Percentiles rank a stretch among this genome's conserved stretches.
phyloP scores from a whole-genome alignment of 345 rosid genomes.

The Pelargonium nanum region DNA sequence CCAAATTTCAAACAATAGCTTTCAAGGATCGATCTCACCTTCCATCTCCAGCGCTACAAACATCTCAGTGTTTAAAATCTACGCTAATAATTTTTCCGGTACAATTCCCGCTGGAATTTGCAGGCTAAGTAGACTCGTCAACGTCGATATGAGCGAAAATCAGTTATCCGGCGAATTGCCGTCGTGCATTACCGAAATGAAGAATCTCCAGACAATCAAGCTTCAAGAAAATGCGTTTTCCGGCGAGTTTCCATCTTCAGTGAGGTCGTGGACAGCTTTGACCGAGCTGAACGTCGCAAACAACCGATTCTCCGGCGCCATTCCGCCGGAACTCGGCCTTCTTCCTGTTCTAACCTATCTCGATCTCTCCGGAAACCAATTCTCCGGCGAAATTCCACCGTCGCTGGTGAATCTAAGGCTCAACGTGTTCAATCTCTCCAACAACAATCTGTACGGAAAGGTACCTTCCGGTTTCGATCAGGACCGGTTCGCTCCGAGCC shows the following conservation, averaged over 20 bases:
- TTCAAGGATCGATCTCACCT: constrained; percentile 43
- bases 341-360: constrained; percentile 40
- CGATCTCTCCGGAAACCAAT: constrained; percentile 48
- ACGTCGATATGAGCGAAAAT: constrained; percentile 38
- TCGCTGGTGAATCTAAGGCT: constrained; percentile 42
- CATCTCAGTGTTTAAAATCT: constrained; percentile 22
- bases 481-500: constrained; percentile 22
- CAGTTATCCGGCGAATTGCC: constrained; percentile 37
- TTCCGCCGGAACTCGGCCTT: constrained; percentile 45
- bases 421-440: constrained; percentile 45
- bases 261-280: constrained; percentile 33
- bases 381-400: constrained; percentile 48
- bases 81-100: constrained; percentile 51
- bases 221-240: constrained; percentile 42
- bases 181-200: constrained; percentile 32
- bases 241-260: constrained; percentile 42
- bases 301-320: constrained; percentile 41
- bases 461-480: constrained; percentile 41
- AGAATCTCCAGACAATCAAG: constrained; percentile 36
- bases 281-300: constrained; percentile 42
- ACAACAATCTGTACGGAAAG: constrained; percentile 37
- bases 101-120: constrained; percentile 37
- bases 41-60: constrained; percentile 24
- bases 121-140: constrained; percentile 15
- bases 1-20: constrained; percentile 36